Evolutionary conservation across 148 eudicot genomes (phyloP).

Genomic region (Talinum fruticosum): DNA sequence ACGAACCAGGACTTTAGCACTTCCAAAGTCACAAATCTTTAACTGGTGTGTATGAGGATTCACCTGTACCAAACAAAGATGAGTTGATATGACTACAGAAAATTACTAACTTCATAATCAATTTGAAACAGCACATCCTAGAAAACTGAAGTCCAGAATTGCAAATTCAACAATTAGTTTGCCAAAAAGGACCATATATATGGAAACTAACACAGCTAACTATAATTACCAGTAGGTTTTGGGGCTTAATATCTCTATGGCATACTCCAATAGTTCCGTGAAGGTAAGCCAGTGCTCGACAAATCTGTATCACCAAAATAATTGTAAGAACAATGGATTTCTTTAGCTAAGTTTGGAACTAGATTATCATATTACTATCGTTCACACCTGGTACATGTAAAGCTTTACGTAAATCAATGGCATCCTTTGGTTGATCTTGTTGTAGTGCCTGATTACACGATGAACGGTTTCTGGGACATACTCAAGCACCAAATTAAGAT

Average conservation of each 20-base stretch:
- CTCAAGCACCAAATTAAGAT: conserved; percentile 68
- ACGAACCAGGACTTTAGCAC: conserved; percentile 88
- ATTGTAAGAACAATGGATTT: not conserved
- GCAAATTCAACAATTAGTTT: not conserved
- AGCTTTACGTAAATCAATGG: conserved; percentile 75
- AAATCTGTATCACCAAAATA: conserved; percentile 40
- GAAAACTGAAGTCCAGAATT: not conserved
- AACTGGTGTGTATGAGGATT: conserved; percentile 87
- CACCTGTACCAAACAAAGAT: conserved; percentile 42
- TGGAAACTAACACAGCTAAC: not conserved
- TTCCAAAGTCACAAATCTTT: conserved; percentile 85
- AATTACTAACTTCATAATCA: not conserved
- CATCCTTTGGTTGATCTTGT: conserved; percentile 73
- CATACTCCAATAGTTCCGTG: conserved; percentile 63
- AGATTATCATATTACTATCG: not conserved
- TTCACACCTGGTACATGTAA: conserved; percentile 62
- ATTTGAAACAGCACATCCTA: not conserved
- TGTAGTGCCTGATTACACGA: conserved; percentile 66
- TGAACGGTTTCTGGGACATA: conserved; percentile 82
- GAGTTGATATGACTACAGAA: not conserved
- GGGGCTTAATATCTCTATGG: conserved; percentile 72
- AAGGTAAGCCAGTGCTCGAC: conserved; percentile 61
- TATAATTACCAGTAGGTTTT: conserved; percentile 60
- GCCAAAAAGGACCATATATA: not conserved
- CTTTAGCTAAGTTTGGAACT: not conserved